Evolutionary conservation across 192 early-diverging fungal species (phyloP), one percentile per base, ranked within the genome.

Genomic region (Spizellomyces punctatus): DNA sequence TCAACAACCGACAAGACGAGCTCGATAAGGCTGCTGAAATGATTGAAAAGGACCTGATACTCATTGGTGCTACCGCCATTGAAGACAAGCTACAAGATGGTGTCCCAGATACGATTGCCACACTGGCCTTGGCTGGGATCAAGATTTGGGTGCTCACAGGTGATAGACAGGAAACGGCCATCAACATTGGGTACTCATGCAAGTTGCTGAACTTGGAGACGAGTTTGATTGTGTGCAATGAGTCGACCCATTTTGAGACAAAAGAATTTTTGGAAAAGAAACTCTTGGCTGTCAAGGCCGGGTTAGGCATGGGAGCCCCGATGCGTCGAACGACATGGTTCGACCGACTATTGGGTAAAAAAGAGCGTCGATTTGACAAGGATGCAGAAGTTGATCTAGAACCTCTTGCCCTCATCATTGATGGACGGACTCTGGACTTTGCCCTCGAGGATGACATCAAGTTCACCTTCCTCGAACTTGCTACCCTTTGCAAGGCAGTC

Each of bases 141-240:
- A 95, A 95, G 73, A 88, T 98, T 59, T 98, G 96, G 96, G 95
- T 99, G 7, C 78, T 99, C 61, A 99, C 97, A 5, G 97, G 97
- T 46, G 97, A 99, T 80, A 80, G 95, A 48, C 96, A 98, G 76
- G 97, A 99, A 80, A 99, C 97, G 2, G 97, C 97, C 14, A 97
- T 99, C 82, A 98, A 99, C 80, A 98, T 99, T 80, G 97, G 96
- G n/a, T 97, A 95, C 76, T 91, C 90, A 46, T 97, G 95, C 82
- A 96, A 97, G 76, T 83, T 99, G 45, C 87, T 99, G 60, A 91
- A 91, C 58, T 94, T 95, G 66, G 96, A 96, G 59, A 97, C 96
- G 91, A 86, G 87, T 49, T 78, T 99, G 42, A 91, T 98, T 58
- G 86, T 98, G 55, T 93, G 94, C 73, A 97, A 95, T 73, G 91